Evolutionary conservation across 2,329 filamentous ascomycete species (phyloP), one percentile per base, ranked within the genome.

Genomic region (Periglandula ipomoeae): DNA sequence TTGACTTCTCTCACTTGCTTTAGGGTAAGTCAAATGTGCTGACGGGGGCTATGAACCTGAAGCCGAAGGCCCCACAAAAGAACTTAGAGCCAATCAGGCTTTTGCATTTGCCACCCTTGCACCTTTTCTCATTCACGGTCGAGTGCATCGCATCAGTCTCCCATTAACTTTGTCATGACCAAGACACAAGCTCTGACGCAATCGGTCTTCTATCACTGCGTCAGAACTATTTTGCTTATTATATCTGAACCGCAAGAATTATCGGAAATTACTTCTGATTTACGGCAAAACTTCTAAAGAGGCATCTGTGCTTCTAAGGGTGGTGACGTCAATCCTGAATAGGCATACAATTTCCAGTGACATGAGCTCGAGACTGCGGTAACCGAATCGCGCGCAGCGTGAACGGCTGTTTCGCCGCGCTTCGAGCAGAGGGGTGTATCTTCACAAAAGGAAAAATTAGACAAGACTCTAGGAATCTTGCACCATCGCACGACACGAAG

Each of bases 281-380:
- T n/a, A n/a, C n/a, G n/a, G n/a, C n/a, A n/a, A n/a, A n/a, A 23
- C n/a, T 30, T 13, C 44, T 20, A 23, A 7, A 27, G 7, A 22
- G 2, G 30, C 22, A 38, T 32, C 19, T 32, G 26, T 24, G 32
- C 19, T 23, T 34, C 45, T 8, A 20, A 22, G 20, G 23, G 22
- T n/a, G 15, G 27, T 48, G 39, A 48, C 46, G 30, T 48, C 39
- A 38, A 43, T 27, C 3, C 20, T 43, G n/a, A 22, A 24, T 27
- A 17, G 13, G 5, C 39, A 15, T 20, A 5, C 9, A 42, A 19
- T n/a, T 15, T 32, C 24, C 22, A 20, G 22, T 9, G 23, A 17
- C 39, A 43, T 48, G 39, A 43, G 27, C 17, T 48, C 17, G 46
- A 43, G 22, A 27, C 22, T n/a, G 27, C 41, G 24, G 39, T 24